Evolutionary conservation across 768 basidiomycete species (phyloP), one percentile per base, ranked within the genome.

Genomic region (Sistotremastrum niveocremeum): DNA sequence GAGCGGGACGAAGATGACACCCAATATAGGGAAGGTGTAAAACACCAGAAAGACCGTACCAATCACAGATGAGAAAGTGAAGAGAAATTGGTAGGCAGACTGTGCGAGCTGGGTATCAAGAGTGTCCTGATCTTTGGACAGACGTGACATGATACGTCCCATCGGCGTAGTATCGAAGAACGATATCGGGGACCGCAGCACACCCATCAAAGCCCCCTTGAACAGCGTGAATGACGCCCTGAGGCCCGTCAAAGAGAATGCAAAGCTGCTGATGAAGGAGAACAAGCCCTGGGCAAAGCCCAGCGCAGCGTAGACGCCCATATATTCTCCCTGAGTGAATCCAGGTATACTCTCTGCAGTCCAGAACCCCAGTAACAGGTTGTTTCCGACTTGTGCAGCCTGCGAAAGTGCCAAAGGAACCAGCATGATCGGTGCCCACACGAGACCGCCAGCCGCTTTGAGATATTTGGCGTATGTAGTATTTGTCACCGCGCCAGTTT

Each of bases 401-500:
- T 66, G 61, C 5, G 49, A 48, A 3, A 65, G 29, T 12, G 55
- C 41, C 11, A 62, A 46, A 6, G 60, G 12, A 2, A 49, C 35
- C 2, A 59, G 52, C 29, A 59, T 38, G 2, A 60, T 4, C 6
- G 57, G 46, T 4, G 52, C 48, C 54, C 60, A 62, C 8, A 48
- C 29, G 42, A 57, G 31, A 20, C 52, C 50, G 20, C 76, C 77
- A 33, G 70, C 72, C 40, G 58, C 67, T 2, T 52, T 48, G 38
- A 74, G 48, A 55, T 79, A 80, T 35, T 67, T 64, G 7, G 49
- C 52, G 55, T 79, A 81, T 0, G 72, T 67, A 1, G 51, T 52
- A 65, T 69, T 73, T 4, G 63, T 52, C 0, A 81, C 74, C 0
- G 72, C 65, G 0, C 79, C 79, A 0, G 67, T 69, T 33, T 66